Evolutionary conservation across 192 early-diverging fungal species (phyloP).

Genomic region (Coemansia sp.): DNA sequence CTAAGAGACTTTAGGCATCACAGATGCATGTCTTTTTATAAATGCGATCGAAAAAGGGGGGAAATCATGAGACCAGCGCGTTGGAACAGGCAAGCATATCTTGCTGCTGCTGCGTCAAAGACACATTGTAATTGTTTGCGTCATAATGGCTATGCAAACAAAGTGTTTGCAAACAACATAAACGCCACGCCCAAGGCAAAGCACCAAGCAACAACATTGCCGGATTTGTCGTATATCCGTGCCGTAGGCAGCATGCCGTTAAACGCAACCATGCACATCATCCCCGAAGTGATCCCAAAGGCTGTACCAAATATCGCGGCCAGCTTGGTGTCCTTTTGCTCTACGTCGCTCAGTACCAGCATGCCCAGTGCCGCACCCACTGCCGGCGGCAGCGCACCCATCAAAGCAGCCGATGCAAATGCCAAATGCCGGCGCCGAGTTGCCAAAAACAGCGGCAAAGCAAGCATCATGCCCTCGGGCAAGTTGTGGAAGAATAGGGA

Average conservation of each 20-base stretch:
- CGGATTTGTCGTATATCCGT: slow-evolving; percentile 40
- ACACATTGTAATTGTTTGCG: background rate
- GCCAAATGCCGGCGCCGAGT: slow-evolving; percentile 31
- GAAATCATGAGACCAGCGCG: slow-evolving; percentile 2
- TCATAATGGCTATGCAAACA: slow-evolving; percentile 6
- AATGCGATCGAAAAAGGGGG: background rate
- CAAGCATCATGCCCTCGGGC: slow-evolving; percentile 53
- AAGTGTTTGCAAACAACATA: slow-evolving; percentile 36
- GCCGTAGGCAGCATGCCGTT: slow-evolving; percentile 45
- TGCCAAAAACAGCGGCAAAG: slow-evolving; percentile 44
- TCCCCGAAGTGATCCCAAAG: slow-evolving; percentile 37
- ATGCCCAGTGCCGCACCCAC: slow-evolving; percentile 32
- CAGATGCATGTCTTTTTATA: background rate
- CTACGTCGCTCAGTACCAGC: slow-evolving; percentile 22
- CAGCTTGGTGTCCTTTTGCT: slow-evolving; percentile 8
- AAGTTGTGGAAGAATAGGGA: slow-evolving; percentile 53
- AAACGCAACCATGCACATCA: slow-evolving; percentile 46
- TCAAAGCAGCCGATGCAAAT: slow-evolving; percentile 26
- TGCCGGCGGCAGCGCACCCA: slow-evolving; percentile 41
- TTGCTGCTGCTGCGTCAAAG: background rate
- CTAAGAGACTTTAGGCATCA: background rate
- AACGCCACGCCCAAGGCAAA: slow-evolving; percentile 39
- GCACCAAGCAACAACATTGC: slow-evolving; percentile 41
- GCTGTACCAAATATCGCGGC: slow-evolving; percentile 26
- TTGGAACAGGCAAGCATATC: background rate